phyloP scores from a whole-genome alignment of 2,329 filamentous ascomycete genomes.

The Trichoderma sp. region DNA sequence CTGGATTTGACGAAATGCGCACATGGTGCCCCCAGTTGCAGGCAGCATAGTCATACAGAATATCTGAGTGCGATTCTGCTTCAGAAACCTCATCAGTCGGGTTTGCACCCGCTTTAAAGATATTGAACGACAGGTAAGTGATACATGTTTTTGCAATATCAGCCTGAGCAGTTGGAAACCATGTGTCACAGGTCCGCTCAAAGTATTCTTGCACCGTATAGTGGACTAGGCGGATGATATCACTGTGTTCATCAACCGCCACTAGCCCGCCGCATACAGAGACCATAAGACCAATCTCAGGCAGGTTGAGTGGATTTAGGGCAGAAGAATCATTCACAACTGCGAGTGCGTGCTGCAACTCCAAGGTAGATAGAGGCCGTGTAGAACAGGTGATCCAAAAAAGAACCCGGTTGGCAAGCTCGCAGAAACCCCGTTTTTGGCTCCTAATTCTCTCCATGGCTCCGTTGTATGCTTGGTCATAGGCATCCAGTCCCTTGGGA shows the following conservation, averaged over 20 bases:
- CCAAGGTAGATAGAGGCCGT: not conserved
- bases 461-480: not conserved
- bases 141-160: not conserved
- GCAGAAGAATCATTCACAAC: not conserved
- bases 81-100: not conserved
- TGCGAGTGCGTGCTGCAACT: not conserved
- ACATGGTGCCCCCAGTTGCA: not conserved
- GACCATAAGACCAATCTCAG: not conserved
- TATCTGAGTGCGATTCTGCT: not conserved
- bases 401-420: not conserved
- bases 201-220: not conserved
- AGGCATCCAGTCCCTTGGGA: not conserved
- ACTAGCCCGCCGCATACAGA: not conserved
- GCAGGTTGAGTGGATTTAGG: not conserved
- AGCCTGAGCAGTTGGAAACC: not conserved
- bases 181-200: not conserved
- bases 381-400: not conserved
- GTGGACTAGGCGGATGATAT: not conserved
- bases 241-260: not conserved
- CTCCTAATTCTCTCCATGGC: not conserved
- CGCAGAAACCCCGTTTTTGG: not conserved
- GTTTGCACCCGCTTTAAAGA: not conserved
- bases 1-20: not conserved
- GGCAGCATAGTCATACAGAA: not conserved
- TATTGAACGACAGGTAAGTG: not conserved